These are phyloP conservation scores for Aspergillus ostianus DNA, from an alignment of 495 filamentous ascomycete genomes.

Conservation along the genomic window DNA sequence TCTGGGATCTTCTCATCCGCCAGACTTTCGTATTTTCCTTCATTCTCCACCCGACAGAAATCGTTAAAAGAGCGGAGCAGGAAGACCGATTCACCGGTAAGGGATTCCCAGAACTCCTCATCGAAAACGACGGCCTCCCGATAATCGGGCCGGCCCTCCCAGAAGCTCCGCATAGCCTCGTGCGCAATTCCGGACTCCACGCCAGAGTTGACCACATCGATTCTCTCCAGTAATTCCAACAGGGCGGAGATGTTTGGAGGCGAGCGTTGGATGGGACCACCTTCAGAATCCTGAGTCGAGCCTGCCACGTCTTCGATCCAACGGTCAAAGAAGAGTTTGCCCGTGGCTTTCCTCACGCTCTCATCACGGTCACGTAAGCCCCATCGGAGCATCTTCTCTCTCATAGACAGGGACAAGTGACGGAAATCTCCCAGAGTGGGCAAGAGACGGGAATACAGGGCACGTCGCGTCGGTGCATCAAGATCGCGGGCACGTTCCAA, in stretches of 20 bases:
- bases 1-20: slow-evolving; percentile 93
- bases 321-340: slow-evolving; percentile 83
- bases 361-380: slow-evolving; percentile 93
- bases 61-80: slow-evolving; percentile 89
- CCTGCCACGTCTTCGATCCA: slow-evolving; percentile 95
- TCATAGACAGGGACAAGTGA: slow-evolving; percentile 89
- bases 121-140: slow-evolving; percentile 76
- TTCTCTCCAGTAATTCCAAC: slow-evolving; percentile 87
- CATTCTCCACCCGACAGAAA: slow-evolving; percentile 72
- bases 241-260: slow-evolving; percentile 72
- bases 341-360: slow-evolving; percentile 87
- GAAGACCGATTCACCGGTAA: slow-evolving; percentile 84
- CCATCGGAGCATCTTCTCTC: slow-evolving; percentile 95
- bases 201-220: slow-evolving; percentile 88
- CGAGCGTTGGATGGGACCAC: slow-evolving; percentile 45
- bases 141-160: slow-evolving; percentile 91
- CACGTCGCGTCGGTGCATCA: slow-evolving; percentile 77
- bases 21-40: slow-evolving; percentile 66
- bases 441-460: slow-evolving; percentile 82
- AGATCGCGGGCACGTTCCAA: slow-evolving; percentile 88
- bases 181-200: slow-evolving; percentile 85
- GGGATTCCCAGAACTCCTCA: slow-evolving; percentile 81
- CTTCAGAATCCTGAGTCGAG: slow-evolving; percentile 48
- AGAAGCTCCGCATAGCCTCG: slow-evolving; percentile 93
- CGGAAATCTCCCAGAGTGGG: slow-evolving; percentile 94